A percentile compares a stretch with the other conserved stretches of the same genome.
phyloP scores from a whole-genome alignment of 176 grass and related monocot species.

The Urochloa ruziziensis region DNA sequence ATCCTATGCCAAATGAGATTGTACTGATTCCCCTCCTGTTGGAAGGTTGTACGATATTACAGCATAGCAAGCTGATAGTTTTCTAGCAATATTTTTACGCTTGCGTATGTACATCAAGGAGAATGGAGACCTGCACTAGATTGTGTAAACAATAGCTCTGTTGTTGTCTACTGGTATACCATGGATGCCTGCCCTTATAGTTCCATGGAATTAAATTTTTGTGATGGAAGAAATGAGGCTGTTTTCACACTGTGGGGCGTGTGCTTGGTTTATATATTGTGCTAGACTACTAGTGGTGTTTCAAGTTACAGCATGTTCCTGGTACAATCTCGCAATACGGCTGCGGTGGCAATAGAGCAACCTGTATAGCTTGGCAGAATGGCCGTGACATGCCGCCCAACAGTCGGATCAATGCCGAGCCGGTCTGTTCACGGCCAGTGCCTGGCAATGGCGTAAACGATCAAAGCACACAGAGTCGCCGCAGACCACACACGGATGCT shows the following conservation, averaged over 20 bases:
- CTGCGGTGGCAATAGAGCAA: neutral
- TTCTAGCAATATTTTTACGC: neutral
- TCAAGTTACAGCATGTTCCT: neutral
- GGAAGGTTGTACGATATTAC: neutral
- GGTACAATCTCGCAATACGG: neutral
- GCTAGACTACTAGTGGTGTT: neutral
- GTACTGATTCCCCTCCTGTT: neutral
- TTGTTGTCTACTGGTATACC: constrained; percentile 7
- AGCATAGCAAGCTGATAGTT: constrained; percentile 9
- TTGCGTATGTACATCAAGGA: neutral
- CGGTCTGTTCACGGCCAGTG: too few species aligned
- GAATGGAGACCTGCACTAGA: neutral
- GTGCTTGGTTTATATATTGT: neutral
- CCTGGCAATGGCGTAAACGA: neutral
- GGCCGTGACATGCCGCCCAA: too few species aligned
- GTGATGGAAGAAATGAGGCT: neutral
- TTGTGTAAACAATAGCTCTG: neutral
- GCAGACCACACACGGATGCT: too few species aligned
- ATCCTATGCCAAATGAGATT: neutral
- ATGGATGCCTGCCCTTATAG: neutral
- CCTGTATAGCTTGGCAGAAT: too few species aligned
- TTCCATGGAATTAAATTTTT: neutral
- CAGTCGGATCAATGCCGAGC: too few species aligned
- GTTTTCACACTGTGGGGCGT: neutral
- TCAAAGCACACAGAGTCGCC: too few species aligned